Evolutionary conservation across 73 alveolate species (phyloP).

Genomic region (Stentor coeruleus): DNA sequence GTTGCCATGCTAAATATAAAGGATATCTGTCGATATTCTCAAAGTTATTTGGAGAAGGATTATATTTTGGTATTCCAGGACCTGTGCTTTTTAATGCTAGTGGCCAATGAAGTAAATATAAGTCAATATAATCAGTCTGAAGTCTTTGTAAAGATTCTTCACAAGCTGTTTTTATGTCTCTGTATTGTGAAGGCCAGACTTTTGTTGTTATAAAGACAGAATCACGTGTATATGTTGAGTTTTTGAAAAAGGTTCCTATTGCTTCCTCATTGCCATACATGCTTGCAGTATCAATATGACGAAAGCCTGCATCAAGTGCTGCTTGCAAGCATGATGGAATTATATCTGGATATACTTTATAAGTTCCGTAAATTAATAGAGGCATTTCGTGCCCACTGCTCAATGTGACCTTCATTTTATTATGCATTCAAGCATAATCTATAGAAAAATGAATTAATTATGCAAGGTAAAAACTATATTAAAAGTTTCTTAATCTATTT

Average conservation of each 20-base stretch:
- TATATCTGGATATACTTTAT: constrained; percentile 33
- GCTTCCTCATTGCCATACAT: constrained; percentile 42
- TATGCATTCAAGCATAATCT: too few relatives aligned
- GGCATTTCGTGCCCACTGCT: constrained; percentile 12
- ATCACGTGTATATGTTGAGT: constrained; percentile 33
- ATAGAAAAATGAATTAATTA: too few relatives aligned
- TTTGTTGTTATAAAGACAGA: constrained; percentile 47
- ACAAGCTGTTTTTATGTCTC: constrained; percentile 58
- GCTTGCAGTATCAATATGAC: constrained; percentile 60
- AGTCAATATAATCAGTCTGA: constrained; percentile 56
- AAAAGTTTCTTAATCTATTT: too few relatives aligned
- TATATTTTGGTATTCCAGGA: too few relatives aligned
- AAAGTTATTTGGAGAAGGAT: not conserved
- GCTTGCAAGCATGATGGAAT: constrained; percentile 25
- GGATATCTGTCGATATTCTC: not conserved
- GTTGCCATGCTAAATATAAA: constrained; percentile 56
- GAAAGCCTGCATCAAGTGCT: constrained; percentile 46
- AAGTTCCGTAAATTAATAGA: constrained; percentile 39
- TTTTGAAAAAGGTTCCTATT: constrained; percentile 34
- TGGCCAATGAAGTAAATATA: constrained; percentile 60
- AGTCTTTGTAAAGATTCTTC: constrained; percentile 52
- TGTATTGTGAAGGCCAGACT: constrained; percentile 34
- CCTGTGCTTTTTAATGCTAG: constrained; percentile 37
- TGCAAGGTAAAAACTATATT: too few relatives aligned
- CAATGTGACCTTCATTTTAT: too few relatives aligned